Conservation (phyloP, 139 green algal species). For the Cymbomonas tetramitiformis region DNA sequence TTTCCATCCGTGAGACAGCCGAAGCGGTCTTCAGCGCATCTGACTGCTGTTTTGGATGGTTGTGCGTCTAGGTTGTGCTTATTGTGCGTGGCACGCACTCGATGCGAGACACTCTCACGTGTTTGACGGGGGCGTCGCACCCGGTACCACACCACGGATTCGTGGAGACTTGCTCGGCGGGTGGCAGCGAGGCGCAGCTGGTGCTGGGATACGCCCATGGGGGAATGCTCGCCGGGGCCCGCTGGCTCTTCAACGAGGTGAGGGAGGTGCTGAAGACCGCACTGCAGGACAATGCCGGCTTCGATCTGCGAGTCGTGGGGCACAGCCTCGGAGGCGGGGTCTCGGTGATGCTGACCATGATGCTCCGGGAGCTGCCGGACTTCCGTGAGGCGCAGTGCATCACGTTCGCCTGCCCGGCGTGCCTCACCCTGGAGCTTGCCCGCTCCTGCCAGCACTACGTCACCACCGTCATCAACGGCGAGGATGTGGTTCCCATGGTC, state of each 20-base stretch:
- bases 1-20: too few species aligned
- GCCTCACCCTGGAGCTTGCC: slow-evolving; percentile 29
- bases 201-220: slow-evolving; percentile 37
- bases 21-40: too few species aligned
- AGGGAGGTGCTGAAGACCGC: not conserved
- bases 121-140: slow-evolving; percentile 16
- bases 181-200: slow-evolving; percentile 12
- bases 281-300: slow-evolving; percentile 9
- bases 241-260: slow-evolving; percentile 14
- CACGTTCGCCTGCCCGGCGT: slow-evolving; percentile 34
- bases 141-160: not conserved
- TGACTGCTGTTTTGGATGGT: too few species aligned
- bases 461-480: slow-evolving; percentile 31
- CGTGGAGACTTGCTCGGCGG: not conserved
- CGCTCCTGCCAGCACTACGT: slow-evolving; percentile 27
- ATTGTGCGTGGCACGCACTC: slow-evolving; percentile 36
- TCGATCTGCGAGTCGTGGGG: slow-evolving; percentile 24
- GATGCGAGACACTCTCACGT: slow-evolving; percentile 34
- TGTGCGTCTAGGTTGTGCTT: slow-evolving; percentile 28
- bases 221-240: slow-evolving; percentile 32
- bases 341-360: slow-evolving; percentile 31
- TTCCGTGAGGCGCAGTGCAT: slow-evolving; percentile 6
- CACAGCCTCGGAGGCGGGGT: slow-evolving; percentile 33
- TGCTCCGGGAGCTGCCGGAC: slow-evolving; percentile 27
- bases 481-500: slow-evolving; percentile 34